Evolutionary conservation across 2,329 filamentous ascomycete species (phyloP).

Genomic region (Cryphonectria carpinicola): DNA sequence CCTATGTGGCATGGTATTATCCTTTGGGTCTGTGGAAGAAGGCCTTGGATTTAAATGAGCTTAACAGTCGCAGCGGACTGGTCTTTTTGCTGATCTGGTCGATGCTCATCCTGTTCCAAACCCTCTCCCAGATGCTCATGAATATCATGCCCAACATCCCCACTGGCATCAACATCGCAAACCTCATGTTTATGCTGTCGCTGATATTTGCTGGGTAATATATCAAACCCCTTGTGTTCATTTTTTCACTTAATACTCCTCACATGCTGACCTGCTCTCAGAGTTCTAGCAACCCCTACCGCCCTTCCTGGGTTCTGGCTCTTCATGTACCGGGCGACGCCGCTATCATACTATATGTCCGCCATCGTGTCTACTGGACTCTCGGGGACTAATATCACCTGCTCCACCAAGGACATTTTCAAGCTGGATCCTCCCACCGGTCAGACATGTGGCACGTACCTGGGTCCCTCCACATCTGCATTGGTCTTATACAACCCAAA

Average conservation of each 20-base stretch:
- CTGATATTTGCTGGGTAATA: conserved; percentile 55
- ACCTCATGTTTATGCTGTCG: background rate
- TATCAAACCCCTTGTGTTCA: no score
- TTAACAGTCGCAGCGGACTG: conserved; percentile 47
- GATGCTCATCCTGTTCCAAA: conserved; percentile 62
- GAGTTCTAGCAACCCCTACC: conserved; percentile 69
- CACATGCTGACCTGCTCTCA: conserved; percentile 44
- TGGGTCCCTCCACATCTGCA: conserved; percentile 51
- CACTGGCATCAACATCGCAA: background rate
- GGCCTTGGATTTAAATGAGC: conserved; percentile 50
- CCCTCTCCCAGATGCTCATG: conserved; percentile 20
- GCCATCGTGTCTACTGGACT: conserved; percentile 73
- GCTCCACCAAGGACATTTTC: conserved; percentile 71
- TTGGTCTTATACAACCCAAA: conserved; percentile 49
- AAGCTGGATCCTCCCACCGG: conserved; percentile 64
- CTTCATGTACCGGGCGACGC: conserved; percentile 82
- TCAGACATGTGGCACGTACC: conserved; percentile 64
- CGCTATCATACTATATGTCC: conserved; percentile 79
- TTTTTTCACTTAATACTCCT: no score
- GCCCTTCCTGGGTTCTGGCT: conserved; percentile 76
- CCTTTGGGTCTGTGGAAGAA: conserved; percentile 78
- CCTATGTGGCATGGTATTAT: conserved; percentile 86
- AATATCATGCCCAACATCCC: conserved; percentile 32
- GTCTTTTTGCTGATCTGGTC: conserved; percentile 68
- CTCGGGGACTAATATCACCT: conserved; percentile 67